Percentiles rank a stretch among this genome's conserved stretches.
phyloP scores from a whole-genome alignment of 495 filamentous ascomycete species.

The Copromyces sp. region DNA sequence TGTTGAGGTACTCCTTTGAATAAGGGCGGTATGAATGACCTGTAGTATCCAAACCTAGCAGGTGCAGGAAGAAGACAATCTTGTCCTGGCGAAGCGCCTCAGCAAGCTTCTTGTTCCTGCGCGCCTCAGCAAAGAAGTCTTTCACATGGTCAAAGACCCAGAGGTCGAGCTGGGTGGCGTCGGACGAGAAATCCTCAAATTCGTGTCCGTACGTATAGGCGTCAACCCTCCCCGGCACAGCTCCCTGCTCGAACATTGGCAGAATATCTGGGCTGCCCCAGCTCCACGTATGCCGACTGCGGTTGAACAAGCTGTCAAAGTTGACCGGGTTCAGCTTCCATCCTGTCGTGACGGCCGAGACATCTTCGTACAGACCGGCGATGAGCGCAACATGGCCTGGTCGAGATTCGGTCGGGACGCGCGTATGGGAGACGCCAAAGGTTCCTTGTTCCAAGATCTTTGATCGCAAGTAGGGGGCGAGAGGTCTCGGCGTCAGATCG shows the following conservation, averaged over 20 bases:
- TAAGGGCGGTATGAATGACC: conserved; percentile 87
- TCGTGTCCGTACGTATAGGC: conserved; percentile 75
- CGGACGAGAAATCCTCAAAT: conserved; percentile 78
- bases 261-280: conserved; percentile 99
- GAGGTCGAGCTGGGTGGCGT: conserved; percentile 70
- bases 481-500: conserved; percentile 52
- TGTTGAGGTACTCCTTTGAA: conserved; percentile 87
- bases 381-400: conserved; percentile 98
- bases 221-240: conserved; percentile 77
- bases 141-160: conserved; percentile 97
- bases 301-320: conserved; percentile 98
- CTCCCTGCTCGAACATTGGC: conserved; percentile 93
- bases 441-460: conserved; percentile 84
- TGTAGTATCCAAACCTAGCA: conserved; percentile 90
- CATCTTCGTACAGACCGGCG: conserved; percentile 95
- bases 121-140: conserved; percentile 70
- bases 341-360: conserved; percentile 91
- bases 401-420: conserved; percentile 93
- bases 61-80: conserved; percentile 90
- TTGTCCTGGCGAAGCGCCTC: conserved; percentile 70
- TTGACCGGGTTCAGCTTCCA: conserved; percentile 99
- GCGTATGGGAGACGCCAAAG: conserved; percentile 96
- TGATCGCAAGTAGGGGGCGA: conserved; percentile 91
- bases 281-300: conserved; percentile 93
- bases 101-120: conserved; percentile 65